A percentile compares a stretch with the other conserved stretches of the same genome.
Evolutionary conservation across 2,329 filamentous ascomycete genomes (phyloP).

Genomic region (Raffaelea arxii): DNA sequence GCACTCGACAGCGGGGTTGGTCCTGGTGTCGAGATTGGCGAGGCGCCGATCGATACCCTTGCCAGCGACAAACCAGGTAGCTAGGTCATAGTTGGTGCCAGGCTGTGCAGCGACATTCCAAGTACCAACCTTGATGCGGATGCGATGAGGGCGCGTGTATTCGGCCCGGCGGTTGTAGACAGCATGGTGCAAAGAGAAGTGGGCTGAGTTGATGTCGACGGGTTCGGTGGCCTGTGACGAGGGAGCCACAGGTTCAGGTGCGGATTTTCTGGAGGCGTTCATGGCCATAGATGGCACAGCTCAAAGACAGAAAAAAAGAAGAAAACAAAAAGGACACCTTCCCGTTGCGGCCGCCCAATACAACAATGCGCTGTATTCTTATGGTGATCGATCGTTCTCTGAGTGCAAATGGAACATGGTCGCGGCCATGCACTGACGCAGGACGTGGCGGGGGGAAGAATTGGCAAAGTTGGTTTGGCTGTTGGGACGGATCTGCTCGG

Average conservation of each 20-base stretch:
- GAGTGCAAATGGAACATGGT: not conserved
- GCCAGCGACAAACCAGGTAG: conserved; percentile 76
- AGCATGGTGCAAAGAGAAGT: conserved; percentile 50
- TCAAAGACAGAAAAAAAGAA: no score
- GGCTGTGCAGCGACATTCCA: conserved; percentile 90
- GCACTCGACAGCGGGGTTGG: conserved; percentile 27
- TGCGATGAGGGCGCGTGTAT: conserved; percentile 63
- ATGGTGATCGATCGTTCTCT: not conserved
- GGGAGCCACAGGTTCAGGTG: conserved; percentile 20
- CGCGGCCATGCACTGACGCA: not conserved
- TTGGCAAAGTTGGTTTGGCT: not conserved
- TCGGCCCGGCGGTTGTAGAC: conserved; percentile 67
- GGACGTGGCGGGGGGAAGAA: not conserved
- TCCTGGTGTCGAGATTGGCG: conserved; percentile 39
- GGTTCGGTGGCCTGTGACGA: conserved; percentile 30
- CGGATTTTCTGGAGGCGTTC: conserved; percentile 2
- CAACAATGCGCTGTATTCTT: not conserved
- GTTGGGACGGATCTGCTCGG: not conserved
- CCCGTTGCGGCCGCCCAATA: no score
- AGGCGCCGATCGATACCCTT: conserved; percentile 59
- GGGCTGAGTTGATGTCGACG: conserved; percentile 34
- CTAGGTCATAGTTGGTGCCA: conserved; percentile 79
- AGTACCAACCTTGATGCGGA: conserved; percentile 81
- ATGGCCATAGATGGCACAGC: conserved; percentile 3
- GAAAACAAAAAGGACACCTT: no score